A percentile compares a stretch with the other conserved stretches of the same genome.
phyloP scores from a whole-genome alignment of 129 eudicot species.

The Arctium lappa region DNA sequence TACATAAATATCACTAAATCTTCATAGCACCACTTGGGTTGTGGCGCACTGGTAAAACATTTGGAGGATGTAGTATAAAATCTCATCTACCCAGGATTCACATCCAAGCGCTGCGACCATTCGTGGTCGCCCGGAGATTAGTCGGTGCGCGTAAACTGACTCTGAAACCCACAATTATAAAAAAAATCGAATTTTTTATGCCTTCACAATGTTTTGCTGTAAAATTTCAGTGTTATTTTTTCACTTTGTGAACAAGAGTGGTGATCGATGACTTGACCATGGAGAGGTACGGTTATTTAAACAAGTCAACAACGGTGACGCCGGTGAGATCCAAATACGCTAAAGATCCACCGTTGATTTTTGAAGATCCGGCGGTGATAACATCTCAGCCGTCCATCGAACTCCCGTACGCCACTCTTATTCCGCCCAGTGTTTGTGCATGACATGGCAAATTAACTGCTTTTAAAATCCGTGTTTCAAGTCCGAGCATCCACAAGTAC shows the following conservation, averaged over 20 bases:
- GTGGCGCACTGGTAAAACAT: no score
- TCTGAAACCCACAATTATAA: no score
- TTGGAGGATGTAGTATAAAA: no score
- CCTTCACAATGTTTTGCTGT: no score
- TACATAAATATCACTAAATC: no score
- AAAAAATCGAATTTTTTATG: no score
- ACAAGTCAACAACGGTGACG: slow-evolving; percentile 14
- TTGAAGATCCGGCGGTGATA: neutral
- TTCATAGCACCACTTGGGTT: no score
- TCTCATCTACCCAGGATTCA: no score
- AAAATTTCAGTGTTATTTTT: no score
- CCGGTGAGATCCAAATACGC: slow-evolving; percentile 12
- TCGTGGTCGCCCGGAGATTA: no score
- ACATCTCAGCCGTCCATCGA: slow-evolving; percentile 30
- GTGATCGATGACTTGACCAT: neutral
- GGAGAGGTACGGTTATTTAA: neutral
- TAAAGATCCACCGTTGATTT: slow-evolving; percentile 21
- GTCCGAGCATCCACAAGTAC: slow-evolving; percentile 25
- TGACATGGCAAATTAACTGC: slow-evolving; percentile 22
- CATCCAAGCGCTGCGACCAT: no score
- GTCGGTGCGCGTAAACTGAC: no score
- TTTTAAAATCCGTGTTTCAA: slow-evolving; percentile 32
- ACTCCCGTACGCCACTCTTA: slow-evolving; percentile 14
- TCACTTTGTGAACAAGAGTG: neutral
- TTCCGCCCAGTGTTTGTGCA: slow-evolving; percentile 15